Evolutionary conservation across 257 asterid genomes (phyloP).

Genomic region (Solanum rostratum): DNA sequence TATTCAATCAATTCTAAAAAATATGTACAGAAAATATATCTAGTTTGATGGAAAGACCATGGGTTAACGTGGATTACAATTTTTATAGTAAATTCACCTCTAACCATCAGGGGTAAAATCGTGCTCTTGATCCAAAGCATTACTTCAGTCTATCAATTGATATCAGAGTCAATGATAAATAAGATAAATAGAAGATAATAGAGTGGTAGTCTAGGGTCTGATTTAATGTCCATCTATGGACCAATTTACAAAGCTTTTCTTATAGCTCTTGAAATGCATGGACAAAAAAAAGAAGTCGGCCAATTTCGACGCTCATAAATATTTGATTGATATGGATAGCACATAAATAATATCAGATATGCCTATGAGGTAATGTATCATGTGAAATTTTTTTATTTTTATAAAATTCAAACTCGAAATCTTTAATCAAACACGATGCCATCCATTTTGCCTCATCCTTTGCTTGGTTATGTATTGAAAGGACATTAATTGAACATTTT

Average conservation of each 20-base stretch:
- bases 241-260: neutral
- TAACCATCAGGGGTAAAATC: too few species aligned
- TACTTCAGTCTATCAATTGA: neutral
- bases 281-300: neutral
- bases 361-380: neutral
- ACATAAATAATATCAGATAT: neutral
- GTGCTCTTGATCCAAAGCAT: too few species aligned
- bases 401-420: neutral
- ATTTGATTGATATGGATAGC: neutral
- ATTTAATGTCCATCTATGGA: neutral
- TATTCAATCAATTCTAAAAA: too few species aligned
- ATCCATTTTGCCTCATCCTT: neutral
- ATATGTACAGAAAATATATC: too few species aligned
- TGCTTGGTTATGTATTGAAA: neutral
- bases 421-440: fast-evolving
- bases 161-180: neutral
- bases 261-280: neutral
- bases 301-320: neutral
- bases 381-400: neutral
- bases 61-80: too few species aligned
- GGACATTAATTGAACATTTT: neutral
- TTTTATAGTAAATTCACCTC: too few species aligned
- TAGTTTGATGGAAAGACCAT: too few species aligned
- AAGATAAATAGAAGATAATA: neutral
- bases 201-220: neutral